A percentile compares a stretch with the other conserved stretches of the same genome.
Evolutionary conservation across 306 rosid genomes (phyloP).

Genomic region (Dryas alaskensis): DNA sequence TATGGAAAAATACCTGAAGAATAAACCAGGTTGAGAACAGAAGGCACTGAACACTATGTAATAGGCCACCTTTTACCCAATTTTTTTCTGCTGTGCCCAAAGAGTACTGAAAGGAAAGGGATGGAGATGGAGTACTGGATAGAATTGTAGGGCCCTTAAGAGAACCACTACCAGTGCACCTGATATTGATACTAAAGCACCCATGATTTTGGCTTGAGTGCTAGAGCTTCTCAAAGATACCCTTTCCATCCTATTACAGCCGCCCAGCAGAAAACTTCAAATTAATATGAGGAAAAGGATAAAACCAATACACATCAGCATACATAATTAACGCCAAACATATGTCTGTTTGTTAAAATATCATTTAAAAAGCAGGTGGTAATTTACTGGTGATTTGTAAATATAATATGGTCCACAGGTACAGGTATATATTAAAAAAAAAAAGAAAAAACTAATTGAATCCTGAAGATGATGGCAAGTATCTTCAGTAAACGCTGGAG

Average conservation of each 20-base stretch:
- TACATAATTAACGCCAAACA: no score
- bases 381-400: no score
- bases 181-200: constrained; percentile 37
- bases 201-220: constrained; percentile 48
- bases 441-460: neutral
- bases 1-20: constrained; percentile 36
- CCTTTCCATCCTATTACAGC: constrained; percentile 46
- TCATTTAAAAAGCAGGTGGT: no score
- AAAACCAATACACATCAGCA: no score
- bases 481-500: constrained; percentile 54
- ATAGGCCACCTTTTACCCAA: constrained; percentile 51
- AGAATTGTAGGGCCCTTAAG: constrained; percentile 39
- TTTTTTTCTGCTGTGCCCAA: constrained; percentile 29
- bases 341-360: no score
- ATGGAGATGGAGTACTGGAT: constrained; percentile 1
- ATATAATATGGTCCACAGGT: no score
- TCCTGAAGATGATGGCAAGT: constrained; percentile 58
- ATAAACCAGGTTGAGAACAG: constrained; percentile 43
- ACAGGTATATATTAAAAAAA: neutral
- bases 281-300: no score
- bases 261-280: no score
- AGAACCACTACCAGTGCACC: constrained; percentile 51
- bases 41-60: constrained; percentile 31
- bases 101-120: neutral
- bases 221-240: constrained; percentile 34